These are phyloP conservation scores for Acorus calamus DNA, from an alignment of 106 monocot species.

Conservation along the genomic window DNA sequence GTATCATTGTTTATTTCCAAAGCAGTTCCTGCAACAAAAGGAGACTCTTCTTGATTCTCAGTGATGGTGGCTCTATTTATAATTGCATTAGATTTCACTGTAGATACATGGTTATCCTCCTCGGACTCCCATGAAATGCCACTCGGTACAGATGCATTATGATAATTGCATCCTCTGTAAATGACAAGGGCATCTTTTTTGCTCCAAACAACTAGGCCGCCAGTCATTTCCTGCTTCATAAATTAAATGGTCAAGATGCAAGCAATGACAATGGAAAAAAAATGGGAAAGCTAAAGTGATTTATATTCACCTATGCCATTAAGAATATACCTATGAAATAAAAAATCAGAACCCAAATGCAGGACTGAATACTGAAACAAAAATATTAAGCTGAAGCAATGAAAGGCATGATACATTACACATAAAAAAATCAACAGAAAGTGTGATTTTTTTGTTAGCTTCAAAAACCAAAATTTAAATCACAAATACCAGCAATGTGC, in stretches of 20 bases:
- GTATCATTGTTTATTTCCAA: constrained; percentile 3
- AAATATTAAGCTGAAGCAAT: too few relatives aligned
- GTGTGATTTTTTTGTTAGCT: too few relatives aligned
- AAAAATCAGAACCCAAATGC: background rate
- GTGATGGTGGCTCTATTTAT: background rate
- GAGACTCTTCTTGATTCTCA: background rate
- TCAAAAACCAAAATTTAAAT: too few relatives aligned
- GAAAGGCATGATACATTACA: too few relatives aligned
- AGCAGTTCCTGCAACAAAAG: background rate
- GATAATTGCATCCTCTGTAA: constrained; percentile 32
- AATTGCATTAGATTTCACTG: background rate
- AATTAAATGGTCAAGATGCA: background rate
- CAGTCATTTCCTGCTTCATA: constrained; percentile 57
- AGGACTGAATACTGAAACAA: background rate
- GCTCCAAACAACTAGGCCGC: constrained; percentile 82
- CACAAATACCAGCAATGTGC: too few relatives aligned
- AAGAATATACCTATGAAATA: background rate
- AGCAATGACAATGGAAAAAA: background rate
- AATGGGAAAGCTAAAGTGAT: background rate
- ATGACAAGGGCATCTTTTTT: constrained; percentile 58
- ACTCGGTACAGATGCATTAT: background rate
- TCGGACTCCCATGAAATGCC: constrained; percentile 4
- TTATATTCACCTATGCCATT: background rate
- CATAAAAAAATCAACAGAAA: too few relatives aligned
- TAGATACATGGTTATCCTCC: background rate